Evolutionary conservation across 495 filamentous ascomycete species (phyloP), one percentile per base, ranked within the genome.

Genomic region (Hypoxylon lienhwacheense): DNA sequence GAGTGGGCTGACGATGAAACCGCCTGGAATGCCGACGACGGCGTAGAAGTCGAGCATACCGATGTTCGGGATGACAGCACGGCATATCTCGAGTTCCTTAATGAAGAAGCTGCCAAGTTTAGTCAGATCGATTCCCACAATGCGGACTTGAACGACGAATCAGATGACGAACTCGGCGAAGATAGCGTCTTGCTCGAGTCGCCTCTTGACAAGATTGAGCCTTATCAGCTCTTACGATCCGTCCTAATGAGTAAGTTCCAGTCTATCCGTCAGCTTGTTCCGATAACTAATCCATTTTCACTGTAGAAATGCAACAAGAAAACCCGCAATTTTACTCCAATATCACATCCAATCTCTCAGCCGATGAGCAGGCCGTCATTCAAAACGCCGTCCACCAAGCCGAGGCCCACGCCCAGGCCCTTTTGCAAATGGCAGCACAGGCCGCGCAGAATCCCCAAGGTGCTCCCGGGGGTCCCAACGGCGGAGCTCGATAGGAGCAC

Each of bases 41-140:
- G 70, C 3, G 59, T 55, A 15, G 84, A 83, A 50, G 79, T 70
- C 7, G 76, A 81, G 40, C 72, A 80, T 4, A 72, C 66, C 7
- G 93, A 96, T 58, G 78, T 81, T 60, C 82, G 87, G 57, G 90
- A 97, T 63, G 93, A 98, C 72, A 90, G 89, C 64, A 85, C 87
- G 14, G 90, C 93, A 1, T 98, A 98, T 66, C 81, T 98, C 25
- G 92, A 97, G 43, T 98, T 98, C 75, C 71, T 98, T 37, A 92
- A 91, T 60, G 86, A 92, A 65, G 92, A 96, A 84, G 90, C 91
- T 5, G 82, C 87, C 61, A 95, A 95, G 69, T 92, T 93, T 65
- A 79, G 81, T 39, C 81, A 82, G 31, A 63, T 63, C 19, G 62
- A 67, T 14, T 54, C 43, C 7, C 54, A 62, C 20, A 59, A 65